Conservation (phyloP, 768 basidiomycete genomes). For the Clathrus columnatus region DNA sequence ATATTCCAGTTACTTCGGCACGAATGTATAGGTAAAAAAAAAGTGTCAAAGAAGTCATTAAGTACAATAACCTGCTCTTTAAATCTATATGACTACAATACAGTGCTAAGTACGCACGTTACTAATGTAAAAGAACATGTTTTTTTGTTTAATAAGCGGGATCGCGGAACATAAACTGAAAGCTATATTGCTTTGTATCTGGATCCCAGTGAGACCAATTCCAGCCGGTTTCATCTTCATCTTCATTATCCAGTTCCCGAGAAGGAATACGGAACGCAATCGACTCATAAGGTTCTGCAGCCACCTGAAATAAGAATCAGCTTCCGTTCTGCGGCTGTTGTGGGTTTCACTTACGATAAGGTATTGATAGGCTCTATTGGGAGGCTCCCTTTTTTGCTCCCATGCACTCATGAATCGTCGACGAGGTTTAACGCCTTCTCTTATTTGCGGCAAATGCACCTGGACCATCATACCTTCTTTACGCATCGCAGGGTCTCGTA, state of each 20-base stretch:
- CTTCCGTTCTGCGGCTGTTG: background rate
- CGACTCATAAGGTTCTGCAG: constrained; percentile 98
- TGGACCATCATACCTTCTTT: constrained; percentile 98
- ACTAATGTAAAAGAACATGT: no score
- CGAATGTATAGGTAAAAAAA: background rate
- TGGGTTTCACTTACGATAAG: constrained; percentile 63
- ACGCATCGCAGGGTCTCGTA: constrained; percentile 81
- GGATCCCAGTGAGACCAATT: constrained; percentile 99
- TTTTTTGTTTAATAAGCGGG: constrained; percentile 6
- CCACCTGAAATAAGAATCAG: constrained; percentile 52
- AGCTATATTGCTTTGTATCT: constrained; percentile 97
- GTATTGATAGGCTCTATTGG: constrained; percentile 96
- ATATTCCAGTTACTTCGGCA: background rate
- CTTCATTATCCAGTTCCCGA: constrained; percentile 88
- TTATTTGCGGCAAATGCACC: constrained; percentile 92
- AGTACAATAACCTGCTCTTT: no score
- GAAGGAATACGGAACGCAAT: constrained; percentile 99
- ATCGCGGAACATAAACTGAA: constrained; percentile 84
- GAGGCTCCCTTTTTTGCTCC: constrained; percentile 92
- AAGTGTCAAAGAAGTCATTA: no score
- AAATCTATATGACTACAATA: no score
- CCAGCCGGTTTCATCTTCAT: constrained; percentile 85
- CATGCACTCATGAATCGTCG: constrained; percentile 95
- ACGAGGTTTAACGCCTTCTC: constrained; percentile 72
- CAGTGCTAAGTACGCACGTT: no score